A percentile compares a stretch with the other conserved stretches of the same genome.
Conservation (phyloP, 306 rosid genomes). For the Fagus sylvatica region DNA sequence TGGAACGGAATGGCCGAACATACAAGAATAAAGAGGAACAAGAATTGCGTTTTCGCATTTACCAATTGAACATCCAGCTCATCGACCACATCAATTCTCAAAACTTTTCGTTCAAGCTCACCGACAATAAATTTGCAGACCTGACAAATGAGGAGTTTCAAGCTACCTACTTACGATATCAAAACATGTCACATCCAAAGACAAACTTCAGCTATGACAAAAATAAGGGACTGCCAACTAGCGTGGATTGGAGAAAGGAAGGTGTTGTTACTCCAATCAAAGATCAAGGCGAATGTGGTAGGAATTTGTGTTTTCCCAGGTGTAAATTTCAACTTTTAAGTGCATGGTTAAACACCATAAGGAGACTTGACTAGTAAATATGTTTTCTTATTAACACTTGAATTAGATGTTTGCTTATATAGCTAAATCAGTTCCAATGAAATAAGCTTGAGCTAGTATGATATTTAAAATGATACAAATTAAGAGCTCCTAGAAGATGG, state of each 20-base stretch:
- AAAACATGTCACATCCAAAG: background rate
- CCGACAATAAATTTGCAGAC: constrained; percentile 68
- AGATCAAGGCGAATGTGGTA: constrained; percentile 83
- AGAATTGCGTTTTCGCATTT: constrained; percentile 52
- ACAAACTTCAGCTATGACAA: constrained; percentile 35
- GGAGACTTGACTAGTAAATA: background rate
- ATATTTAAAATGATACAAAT: too few relatives aligned
- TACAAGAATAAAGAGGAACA: constrained; percentile 47
- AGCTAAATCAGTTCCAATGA: background rate
- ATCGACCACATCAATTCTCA: constrained; percentile 52
- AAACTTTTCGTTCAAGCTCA: constrained; percentile 56
- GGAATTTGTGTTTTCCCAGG: background rate
- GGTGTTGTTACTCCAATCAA: constrained; percentile 64
- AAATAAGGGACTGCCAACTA: constrained; percentile 28
- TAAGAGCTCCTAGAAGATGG: background rate
- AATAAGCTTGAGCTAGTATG: background rate
- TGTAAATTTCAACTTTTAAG: background rate
- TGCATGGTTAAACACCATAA: background rate
- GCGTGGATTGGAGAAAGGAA: constrained; percentile 68
- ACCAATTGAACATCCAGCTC: constrained; percentile 49
- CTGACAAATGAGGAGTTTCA: constrained; percentile 58
- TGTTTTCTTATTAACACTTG: background rate
- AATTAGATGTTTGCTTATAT: background rate
- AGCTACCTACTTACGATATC: constrained; percentile 40
- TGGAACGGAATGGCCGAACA: constrained; percentile 28